phyloP scores from a whole-genome alignment of 192 early-diverging fungal genomes.

The Hyaloraphidium curvatum region DNA sequence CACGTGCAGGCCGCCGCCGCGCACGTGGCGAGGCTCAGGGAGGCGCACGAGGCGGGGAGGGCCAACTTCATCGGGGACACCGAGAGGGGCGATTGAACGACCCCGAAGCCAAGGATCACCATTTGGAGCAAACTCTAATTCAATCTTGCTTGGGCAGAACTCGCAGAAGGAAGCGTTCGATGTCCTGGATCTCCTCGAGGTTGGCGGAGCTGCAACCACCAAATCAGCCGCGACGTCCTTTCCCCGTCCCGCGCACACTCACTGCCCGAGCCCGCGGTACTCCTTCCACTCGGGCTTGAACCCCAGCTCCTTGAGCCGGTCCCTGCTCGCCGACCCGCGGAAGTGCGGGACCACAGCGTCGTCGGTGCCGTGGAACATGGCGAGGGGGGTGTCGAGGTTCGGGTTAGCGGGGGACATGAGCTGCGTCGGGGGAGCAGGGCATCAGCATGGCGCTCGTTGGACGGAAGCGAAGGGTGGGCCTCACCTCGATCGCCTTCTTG shows the following conservation, averaged over 20 bases:
- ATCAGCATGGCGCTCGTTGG: background rate
- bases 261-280: background rate
- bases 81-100: no score
- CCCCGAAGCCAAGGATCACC: no score
- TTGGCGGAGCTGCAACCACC: no score
- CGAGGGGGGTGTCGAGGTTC: background rate
- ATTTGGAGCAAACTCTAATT: no score
- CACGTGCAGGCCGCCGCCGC: no score
- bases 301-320: background rate
- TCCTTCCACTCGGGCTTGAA: background rate
- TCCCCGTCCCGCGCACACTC: no score
- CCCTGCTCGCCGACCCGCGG: background rate
- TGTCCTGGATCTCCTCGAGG: background rate
- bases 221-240: no score
- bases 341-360: background rate
- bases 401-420: background rate
- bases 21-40: no score
- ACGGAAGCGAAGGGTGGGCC: background rate
- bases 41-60: no score
- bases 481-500: background rate
- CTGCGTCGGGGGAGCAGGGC: background rate
- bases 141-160: no score
- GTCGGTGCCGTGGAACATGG: background rate
- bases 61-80: no score
- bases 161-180: background rate